Percentiles rank a stretch among this genome's conserved stretches.
These are phyloP conservation scores for Komagataella pseudopastoris DNA, from an alignment of 805 yeast species.

Conservation along the genomic window DNA sequence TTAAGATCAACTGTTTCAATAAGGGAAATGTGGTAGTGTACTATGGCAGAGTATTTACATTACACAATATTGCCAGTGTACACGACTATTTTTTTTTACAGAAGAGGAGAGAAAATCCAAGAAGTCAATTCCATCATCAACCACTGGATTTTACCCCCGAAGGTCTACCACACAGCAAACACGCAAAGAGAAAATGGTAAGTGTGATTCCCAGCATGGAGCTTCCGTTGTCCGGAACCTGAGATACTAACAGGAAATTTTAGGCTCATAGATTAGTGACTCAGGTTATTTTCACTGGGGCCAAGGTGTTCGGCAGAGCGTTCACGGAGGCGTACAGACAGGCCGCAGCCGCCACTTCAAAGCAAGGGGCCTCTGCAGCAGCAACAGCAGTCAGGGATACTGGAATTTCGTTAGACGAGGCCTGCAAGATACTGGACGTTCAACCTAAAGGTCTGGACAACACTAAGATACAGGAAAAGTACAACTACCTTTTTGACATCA, in stretches of 20 bases:
- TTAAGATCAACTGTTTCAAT: neutral
- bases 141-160: neutral
- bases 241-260: neutral
- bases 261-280: conserved; percentile 86
- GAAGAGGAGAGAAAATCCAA: neutral
- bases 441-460: conserved; percentile 35
- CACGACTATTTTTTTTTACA: neutral
- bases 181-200: neutral
- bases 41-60: neutral
- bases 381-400: conserved; percentile 40
- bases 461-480: conserved; percentile 60
- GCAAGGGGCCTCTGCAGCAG: conserved; percentile 36
- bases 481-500: conserved; percentile 73
- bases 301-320: conserved; percentile 89
- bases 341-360: conserved; percentile 90
- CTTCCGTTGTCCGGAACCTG: neutral
- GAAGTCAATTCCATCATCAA: neutral
- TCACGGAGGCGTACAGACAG: conserved; percentile 92
- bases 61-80: neutral
- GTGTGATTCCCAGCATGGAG: neutral
- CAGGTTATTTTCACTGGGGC: conserved; percentile 92
- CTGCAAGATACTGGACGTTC: conserved; percentile 77
- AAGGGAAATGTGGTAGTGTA: neutral
- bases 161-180: neutral
- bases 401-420: conserved; percentile 87